These are phyloP conservation scores for Pugionium dolabratum DNA, from an alignment of 345 rosid species.

Conservation along the genomic window DNA sequence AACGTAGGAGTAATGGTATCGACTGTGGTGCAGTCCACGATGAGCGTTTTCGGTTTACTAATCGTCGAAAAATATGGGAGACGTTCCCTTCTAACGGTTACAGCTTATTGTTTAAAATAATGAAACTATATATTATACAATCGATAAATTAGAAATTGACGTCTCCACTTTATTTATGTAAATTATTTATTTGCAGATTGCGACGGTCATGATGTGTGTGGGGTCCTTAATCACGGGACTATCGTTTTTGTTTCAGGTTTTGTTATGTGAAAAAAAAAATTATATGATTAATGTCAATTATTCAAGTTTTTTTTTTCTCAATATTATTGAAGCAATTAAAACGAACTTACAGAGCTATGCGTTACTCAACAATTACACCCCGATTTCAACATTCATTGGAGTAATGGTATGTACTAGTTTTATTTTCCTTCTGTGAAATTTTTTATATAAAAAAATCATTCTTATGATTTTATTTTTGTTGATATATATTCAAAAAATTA, in stretches of 20 bases:
- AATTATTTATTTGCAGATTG: slow-evolving; percentile 48
- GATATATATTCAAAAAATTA: too few relatives aligned
- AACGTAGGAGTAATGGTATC: slow-evolving; percentile 27
- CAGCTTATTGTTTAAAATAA: neutral
- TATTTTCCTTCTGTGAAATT: too few relatives aligned
- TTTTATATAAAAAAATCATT: too few relatives aligned
- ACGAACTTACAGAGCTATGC: slow-evolving; percentile 30
- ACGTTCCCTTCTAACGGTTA: slow-evolving; percentile 68
- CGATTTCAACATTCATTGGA: slow-evolving; percentile 35
- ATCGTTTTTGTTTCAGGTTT: slow-evolving; percentile 68
- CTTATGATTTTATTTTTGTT: too few relatives aligned
- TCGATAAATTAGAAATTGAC: neutral
- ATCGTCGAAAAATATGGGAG: slow-evolving; percentile 76
- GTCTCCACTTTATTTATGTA: neutral
- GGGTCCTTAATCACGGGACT: slow-evolving; percentile 65
- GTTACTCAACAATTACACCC: slow-evolving; percentile 24
- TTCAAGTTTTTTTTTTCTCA: neutral
- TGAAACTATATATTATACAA: slow-evolving; percentile 6
- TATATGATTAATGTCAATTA: neutral
- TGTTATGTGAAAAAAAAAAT: neutral
- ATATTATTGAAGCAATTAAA: slow-evolving; percentile 11
- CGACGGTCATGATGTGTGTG: slow-evolving; percentile 74
- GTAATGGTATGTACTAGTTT: slow-evolving; percentile 31
- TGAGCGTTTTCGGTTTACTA: slow-evolving; percentile 62
- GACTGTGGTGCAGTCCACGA: slow-evolving; percentile 49